Evolutionary conservation across 371 early-diverging fungal genomes (phyloP).

Genomic region (Smittium culicis): DNA sequence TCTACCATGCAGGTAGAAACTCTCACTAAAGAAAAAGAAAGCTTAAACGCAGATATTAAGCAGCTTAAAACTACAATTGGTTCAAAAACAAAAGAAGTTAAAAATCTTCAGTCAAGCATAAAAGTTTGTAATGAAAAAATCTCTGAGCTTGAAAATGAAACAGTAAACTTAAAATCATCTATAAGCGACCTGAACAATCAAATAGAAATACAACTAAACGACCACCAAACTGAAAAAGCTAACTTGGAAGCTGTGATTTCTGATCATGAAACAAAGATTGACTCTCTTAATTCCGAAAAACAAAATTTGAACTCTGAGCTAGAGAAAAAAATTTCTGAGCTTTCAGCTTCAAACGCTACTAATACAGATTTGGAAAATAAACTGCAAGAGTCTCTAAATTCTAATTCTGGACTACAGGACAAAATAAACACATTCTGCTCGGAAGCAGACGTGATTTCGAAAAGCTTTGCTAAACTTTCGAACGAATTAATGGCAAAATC

Average conservation of each 20-base stretch:
- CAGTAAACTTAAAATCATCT: not conserved
- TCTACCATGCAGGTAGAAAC: not conserved
- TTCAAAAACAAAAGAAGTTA: not conserved
- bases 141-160: not conserved
- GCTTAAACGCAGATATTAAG: not conserved
- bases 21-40: not conserved
- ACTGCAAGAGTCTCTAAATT: not conserved
- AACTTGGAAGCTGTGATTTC: not conserved
- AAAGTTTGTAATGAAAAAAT: not conserved
- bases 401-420: not conserved
- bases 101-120: not conserved
- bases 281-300: not conserved
- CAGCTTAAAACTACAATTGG: not conserved
- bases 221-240: not conserved
- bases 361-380: not conserved
- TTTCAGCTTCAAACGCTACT: not conserved
- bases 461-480: not conserved
- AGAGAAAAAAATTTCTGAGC: not conserved
- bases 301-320: not conserved
- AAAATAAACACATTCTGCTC: not conserved
- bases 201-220: not conserved
- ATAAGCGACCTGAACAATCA: not conserved
- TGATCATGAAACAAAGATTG: not conserved
- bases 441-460: not conserved
- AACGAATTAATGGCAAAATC: not conserved